Evolutionary conservation across 805 yeast species (phyloP).

Genomic region (Ogataea wickerhamii): DNA sequence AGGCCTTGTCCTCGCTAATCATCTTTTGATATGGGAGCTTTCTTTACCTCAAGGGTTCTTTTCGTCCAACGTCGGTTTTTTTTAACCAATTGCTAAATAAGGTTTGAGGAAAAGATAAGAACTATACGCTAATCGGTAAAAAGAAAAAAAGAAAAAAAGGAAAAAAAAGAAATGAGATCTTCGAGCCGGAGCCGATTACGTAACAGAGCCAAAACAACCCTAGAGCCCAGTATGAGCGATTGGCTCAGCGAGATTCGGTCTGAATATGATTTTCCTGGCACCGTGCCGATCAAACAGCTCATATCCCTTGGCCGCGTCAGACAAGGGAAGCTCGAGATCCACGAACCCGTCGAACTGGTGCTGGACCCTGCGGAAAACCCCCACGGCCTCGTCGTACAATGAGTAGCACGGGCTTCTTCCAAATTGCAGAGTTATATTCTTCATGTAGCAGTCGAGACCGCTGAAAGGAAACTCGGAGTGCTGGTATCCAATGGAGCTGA

Average conservation of each 20-base stretch:
- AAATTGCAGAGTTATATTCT: conserved; percentile 1
- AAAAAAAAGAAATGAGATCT: too few species aligned
- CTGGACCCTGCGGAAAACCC: neutral
- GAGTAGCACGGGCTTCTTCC: conserved; percentile 1
- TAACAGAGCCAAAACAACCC: too few species aligned
- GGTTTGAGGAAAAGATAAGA: too few species aligned
- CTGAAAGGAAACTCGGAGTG: conserved; percentile 1
- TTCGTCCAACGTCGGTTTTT: too few species aligned
- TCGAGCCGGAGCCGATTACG: too few species aligned
- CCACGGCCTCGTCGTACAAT: conserved; percentile 1
- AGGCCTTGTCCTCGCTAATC: neutral
- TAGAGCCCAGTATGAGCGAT: neutral
- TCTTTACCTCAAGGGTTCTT: too few species aligned
- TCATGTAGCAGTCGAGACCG: conserved; percentile 1
- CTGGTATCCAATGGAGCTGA: conserved; percentile 1
- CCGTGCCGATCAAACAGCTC: neutral
- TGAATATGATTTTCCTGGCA: neutral
- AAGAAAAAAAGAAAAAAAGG: too few species aligned
- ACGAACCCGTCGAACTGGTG: neutral
- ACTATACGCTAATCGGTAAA: too few species aligned
- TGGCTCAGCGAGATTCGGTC: neutral
- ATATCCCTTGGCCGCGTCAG: neutral
- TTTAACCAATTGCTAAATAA: too few species aligned
- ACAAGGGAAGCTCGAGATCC: neutral
- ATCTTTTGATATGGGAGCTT: too few species aligned